These are phyloP conservation scores for Cydonia oblonga DNA, from an alignment of 331 rosid species.

Conservation along the genomic window DNA sequence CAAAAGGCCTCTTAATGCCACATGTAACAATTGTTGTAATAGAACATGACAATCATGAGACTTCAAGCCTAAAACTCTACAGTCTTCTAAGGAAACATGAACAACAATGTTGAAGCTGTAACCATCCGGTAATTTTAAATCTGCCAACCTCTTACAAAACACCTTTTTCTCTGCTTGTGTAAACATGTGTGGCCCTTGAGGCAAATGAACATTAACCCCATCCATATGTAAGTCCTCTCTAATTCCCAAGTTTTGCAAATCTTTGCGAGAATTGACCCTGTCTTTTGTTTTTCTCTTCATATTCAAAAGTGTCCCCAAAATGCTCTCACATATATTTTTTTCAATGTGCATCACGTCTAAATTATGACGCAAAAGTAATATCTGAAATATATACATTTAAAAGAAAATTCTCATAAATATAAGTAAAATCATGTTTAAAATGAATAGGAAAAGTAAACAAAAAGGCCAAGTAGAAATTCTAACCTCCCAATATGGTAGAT, in stretches of 20 bases:
- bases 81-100: neutral
- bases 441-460: neutral
- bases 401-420: neutral
- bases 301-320: neutral
- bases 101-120: neutral
- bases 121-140: neutral
- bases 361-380: neutral
- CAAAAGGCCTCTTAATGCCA: neutral
- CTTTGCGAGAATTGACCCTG: neutral
- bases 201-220: neutral
- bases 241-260: neutral
- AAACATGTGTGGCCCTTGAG: neutral
- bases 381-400: neutral
- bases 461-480: too few relatives aligned
- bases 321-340: neutral
- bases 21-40: neutral
- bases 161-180: neutral
- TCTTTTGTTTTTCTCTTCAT: neutral
- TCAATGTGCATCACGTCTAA: neutral
- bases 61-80: neutral
- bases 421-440: neutral
- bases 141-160: neutral
- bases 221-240: neutral
- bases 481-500: too few relatives aligned
- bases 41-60: neutral